Evolutionary conservation across 495 filamentous ascomycete genomes (phyloP), one percentile per base, ranked within the genome.

Genomic region (Corynascus novoguineensis): DNA sequence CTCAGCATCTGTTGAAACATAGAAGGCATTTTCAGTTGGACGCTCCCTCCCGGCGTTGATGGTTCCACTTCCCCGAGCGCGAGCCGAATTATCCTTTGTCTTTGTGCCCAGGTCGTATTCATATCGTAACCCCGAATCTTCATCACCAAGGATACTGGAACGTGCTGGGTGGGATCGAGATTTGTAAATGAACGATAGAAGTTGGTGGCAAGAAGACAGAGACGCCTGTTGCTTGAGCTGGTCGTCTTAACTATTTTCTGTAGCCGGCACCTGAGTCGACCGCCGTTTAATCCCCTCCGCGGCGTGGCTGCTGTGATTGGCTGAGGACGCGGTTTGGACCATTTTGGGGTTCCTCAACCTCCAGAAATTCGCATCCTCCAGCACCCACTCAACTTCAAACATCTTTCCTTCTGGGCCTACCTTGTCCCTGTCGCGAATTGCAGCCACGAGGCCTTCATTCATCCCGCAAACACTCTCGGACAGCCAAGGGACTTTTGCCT

Each of bases 291-390:
- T 53, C 62, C 66, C 40, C 58, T 60, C 64, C 45, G 59, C 44
- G 52, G 37, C 32, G 48, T 25, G 35, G 34, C 24, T 9, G 19
- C 45, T 63, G 37, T 71, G 61, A 71, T 71, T 71, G 67, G 68
- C 54, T 46, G 51, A 45, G 29, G 35, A 64, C 68, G 67, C 68
- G 67, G 60, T 66, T 61, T 69, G 57, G 50, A 57, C 59, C 61
- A 59, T 65, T 70, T 68, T 55, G 60, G 35, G 66, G 62, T 54
- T 58, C 52, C 59, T 64, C 60, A 44, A 66, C 58, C 54, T 67
- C 54, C 10, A 64, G 65, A 70, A 70, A 64, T 66, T 70, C 67
- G 52, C 61, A 68, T 59, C 56, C 60, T 62, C 44, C 51, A 34
- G 44, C 56, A 64, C 64, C 68, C 57, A 64, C 63, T 60, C 62